Evolutionary conservation across 768 basidiomycete genomes (phyloP), one percentile per base, ranked within the genome.

Genomic region (Russula ochroleuca): DNA sequence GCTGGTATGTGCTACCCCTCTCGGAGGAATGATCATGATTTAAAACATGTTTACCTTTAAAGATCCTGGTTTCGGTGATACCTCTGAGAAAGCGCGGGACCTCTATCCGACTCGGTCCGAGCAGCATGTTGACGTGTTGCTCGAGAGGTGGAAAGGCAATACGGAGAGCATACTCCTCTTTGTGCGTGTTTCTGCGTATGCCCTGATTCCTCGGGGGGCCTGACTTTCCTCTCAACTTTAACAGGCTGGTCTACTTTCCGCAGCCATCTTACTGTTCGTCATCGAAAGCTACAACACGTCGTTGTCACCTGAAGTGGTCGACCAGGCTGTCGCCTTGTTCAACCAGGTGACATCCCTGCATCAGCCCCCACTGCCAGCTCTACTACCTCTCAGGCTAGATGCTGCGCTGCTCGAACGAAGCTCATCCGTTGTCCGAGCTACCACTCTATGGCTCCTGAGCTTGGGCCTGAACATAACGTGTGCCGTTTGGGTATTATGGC

Each of bases 261-360:
- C 31, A 15, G 33, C 43, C 3, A 31, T 57, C n/a, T 57, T 19
- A 19, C 19, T 45, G 11, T 47, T 57, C 21, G 4, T 45, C 41
- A 33, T 57, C 56, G 31, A 57, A 17, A 10, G 41, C 31, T 45
- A 35, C 31, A 15, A 35, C 31, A 14, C 2, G 25, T 13, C 2
- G 11, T 13, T 45, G n/a, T 57, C 56, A 13, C 56, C 43, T 7
- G 43, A 57, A 31, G 15, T n/a, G 28, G 28, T 21, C 43, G 56
- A 57, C 43, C 56, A 43, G 25, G 43, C 41, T 31, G 14, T 35
- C 54, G 38, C 54, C 25, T 38, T 62, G 7, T 54, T 62, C 37
- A 33, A 41, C 37, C 61, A 50, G 28, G 8, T 41, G 35, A 49
- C 25, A 21, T 14, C 43, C n/a, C 13, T 31, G 17, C 11, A n/a